Percentiles rank a stretch among this genome's conserved stretches.
Conservation (phyloP, 805 yeast species). For the Candida manassasensis region DNA sequence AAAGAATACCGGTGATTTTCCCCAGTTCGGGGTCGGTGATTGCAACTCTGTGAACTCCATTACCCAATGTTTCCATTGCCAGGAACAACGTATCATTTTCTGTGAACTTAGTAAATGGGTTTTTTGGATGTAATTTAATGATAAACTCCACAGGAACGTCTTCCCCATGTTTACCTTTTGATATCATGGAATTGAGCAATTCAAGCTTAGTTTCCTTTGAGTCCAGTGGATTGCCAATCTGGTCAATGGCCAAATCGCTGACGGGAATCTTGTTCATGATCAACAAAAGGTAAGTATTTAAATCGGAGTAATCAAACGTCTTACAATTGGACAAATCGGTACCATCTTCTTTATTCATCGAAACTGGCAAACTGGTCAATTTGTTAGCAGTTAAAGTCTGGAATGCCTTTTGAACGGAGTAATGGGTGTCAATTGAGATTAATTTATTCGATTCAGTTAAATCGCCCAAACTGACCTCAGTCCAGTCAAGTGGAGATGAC, state of each 20-base stretch:
- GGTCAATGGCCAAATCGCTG: slow-evolving; percentile 31
- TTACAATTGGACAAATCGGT: slow-evolving; percentile 60
- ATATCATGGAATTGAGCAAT: slow-evolving; percentile 38
- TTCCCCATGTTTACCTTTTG: slow-evolving; percentile 76
- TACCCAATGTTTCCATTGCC: slow-evolving; percentile 85
- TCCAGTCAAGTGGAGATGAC: slow-evolving; percentile 51
- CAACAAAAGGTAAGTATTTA: slow-evolving; percentile 78
- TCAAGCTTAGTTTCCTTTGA: slow-evolving; percentile 27
- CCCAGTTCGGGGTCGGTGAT: slow-evolving; percentile 42
- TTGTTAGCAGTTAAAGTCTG: slow-evolving; percentile 67
- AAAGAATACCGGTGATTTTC: slow-evolving; percentile 73
- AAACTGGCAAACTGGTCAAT: slow-evolving; percentile 83
- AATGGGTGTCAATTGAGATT: slow-evolving; percentile 58
- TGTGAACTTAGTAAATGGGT: slow-evolving; percentile 76
- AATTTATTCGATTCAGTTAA: slow-evolving; percentile 76
- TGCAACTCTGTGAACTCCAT: slow-evolving; percentile 93
- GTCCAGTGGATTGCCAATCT: slow-evolving; percentile 23
- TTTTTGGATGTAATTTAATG: slow-evolving; percentile 77
- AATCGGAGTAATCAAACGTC: slow-evolving; percentile 88
- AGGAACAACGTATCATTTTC: slow-evolving; percentile 63
- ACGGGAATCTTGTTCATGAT: slow-evolving; percentile 66
- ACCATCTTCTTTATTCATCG: slow-evolving; percentile 36
- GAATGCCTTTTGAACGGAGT: slow-evolving; percentile 85
- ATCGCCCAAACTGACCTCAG: slow-evolving; percentile 63
- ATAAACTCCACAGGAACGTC: slow-evolving; percentile 91